Percentiles rank a stretch among this genome's conserved stretches.
These are phyloP conservation scores for Syncephalis fuscata DNA, from an alignment of 371 early-diverging fungal species.

Conservation along the genomic window DNA sequence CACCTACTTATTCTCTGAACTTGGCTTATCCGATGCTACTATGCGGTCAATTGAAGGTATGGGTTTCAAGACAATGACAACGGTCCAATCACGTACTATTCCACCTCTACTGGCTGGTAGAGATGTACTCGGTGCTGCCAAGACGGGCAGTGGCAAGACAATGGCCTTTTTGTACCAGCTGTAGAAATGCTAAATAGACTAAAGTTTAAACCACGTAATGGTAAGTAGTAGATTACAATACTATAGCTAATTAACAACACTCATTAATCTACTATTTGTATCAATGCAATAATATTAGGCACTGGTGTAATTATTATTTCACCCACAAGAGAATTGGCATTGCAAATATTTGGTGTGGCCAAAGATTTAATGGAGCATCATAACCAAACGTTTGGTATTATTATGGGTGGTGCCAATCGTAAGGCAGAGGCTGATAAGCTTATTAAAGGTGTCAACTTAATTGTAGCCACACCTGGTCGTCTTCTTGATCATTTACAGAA, in stretches of 20 bases:
- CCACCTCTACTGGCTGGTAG: conserved; percentile 89
- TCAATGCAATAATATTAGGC: conserved; percentile 13
- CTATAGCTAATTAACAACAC: no score
- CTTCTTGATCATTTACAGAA: conserved; percentile 94
- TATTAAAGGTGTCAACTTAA: conserved; percentile 80
- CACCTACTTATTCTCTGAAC: conserved; percentile 34
- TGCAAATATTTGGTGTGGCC: conserved; percentile 97
- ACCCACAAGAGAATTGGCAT: conserved; percentile 98
- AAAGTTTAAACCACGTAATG: conserved; percentile 89
- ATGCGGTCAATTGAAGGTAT: conserved; percentile 78
- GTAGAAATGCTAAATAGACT: conserved; percentile 73
- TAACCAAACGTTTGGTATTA: conserved; percentile 89
- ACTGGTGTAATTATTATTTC: conserved; percentile 94
- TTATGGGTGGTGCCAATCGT: conserved; percentile 95
- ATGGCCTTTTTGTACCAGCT: conserved; percentile 96
- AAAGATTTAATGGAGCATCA: conserved; percentile 84
- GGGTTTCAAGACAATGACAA: conserved; percentile 92
- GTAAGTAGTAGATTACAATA: conserved; percentile 6
- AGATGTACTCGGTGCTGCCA: conserved; percentile 97
- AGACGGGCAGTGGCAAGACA: conserved; percentile 98
- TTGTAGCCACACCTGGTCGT: conserved; percentile 97
- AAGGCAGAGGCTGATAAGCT: conserved; percentile 90
- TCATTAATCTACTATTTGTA: no score
- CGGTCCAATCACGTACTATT: conserved; percentile 93
- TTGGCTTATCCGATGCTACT: conserved; percentile 46